Evolutionary conservation across 768 basidiomycete species (phyloP), one percentile per base, ranked within the genome.

Genomic region (Hygrocybe coccinea): DNA sequence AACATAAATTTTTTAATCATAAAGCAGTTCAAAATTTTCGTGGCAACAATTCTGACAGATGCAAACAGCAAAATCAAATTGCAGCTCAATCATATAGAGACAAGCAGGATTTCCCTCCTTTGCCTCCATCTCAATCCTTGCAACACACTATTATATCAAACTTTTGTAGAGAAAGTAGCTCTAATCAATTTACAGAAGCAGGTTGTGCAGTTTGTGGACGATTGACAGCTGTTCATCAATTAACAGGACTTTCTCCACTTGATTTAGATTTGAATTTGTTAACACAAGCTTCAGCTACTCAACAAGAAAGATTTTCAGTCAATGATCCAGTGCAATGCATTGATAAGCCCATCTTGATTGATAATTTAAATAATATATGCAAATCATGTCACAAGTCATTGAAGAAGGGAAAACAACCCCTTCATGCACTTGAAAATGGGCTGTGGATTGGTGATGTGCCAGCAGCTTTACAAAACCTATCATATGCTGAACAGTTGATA

Each of bases 371-470:
- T 41, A 41, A 41, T 15, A 41, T 41, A 19, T 41, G 56, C 4
- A 62, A 52, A 24, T 51, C 63, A 2, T 71, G 72, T 2, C 36
- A 52, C 1, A 36, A 59, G 46, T 61, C 71, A 0, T 51, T 76
- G 4, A 71, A 71, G 0, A 74, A 71, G 59, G 67, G 69, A 2
- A 37, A 19, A 19, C 39, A 15, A 15, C 39, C 39, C 11, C 14
- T 15, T 15, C 19, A 41, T 41, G 14, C 39, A 75, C 19, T 41
- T 14, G 39, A 3, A 15, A 41, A 41, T 41, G 39, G 39, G 3
- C 14, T 41, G 39, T 41, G 73, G 73, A 11, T 77, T 0, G 74
- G 76, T 0, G 49, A 65, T 2, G 65, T 74, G 1, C 75, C 71
- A 2, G 11, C 34, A 5, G 63, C 59, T 10, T 48, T 77, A 1